Percentiles rank a stretch among this genome's conserved stretches.
phyloP scores from a whole-genome alignment of 2,329 filamentous ascomycete genomes.

The Colletotrichum sp. region DNA sequence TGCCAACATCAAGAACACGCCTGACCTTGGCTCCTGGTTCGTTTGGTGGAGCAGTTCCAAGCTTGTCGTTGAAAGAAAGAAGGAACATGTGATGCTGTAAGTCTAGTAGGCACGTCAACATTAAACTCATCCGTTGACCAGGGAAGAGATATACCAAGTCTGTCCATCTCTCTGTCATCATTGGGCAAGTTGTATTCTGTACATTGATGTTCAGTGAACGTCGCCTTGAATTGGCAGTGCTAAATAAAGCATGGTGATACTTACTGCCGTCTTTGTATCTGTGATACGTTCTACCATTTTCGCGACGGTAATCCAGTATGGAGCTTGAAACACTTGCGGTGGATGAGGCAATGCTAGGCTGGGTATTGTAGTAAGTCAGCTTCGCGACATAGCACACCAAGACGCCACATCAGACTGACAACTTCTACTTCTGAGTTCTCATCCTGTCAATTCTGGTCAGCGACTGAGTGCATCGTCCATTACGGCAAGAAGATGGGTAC shows the following conservation, averaged over 20 bases:
- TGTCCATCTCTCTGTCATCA: slow-evolving; percentile 16
- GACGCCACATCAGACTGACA: neutral
- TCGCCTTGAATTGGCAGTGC: neutral
- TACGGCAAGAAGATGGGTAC: no score
- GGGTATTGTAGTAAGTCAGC: neutral
- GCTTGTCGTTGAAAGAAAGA: neutral
- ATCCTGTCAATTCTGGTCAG: neutral
- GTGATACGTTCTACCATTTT: neutral
- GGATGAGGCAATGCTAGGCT: neutral
- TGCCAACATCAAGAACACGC: neutral
- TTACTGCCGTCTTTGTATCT: slow-evolving; percentile 7
- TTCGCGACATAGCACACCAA: neutral
- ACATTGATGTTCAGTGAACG: neutral
- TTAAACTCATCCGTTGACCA: neutral
- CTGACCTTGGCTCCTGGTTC: neutral
- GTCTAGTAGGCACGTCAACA: neutral
- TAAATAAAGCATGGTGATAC: rapidly evolving
- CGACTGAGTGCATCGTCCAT: rapidly evolving
- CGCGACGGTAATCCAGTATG: neutral
- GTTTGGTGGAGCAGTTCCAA: neutral
- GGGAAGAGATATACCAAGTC: slow-evolving; percentile 13
- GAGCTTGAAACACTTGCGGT: neutral
- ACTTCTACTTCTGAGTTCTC: neutral
- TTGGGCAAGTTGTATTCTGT: slow-evolving; percentile 17
- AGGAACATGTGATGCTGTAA: neutral